These are phyloP conservation scores for Stagonosporopsis chrysanthemi DNA, from an alignment of 2,329 filamentous ascomycete species.

Conservation along the genomic window DNA sequence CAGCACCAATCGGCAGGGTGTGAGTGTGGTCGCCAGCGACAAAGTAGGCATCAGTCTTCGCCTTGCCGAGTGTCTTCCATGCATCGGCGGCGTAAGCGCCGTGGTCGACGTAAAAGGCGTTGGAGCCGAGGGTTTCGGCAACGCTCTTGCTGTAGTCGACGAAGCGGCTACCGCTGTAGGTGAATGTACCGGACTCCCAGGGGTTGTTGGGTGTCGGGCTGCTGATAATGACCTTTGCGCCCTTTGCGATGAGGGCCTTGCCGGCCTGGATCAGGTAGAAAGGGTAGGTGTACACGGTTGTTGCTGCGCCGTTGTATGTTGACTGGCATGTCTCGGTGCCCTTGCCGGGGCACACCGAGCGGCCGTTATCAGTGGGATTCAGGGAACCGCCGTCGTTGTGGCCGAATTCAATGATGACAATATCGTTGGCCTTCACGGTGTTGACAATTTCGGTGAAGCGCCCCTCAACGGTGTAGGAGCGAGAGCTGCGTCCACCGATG, in stretches of 20 bases:
- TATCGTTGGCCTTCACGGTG: slow-evolving; percentile 64
- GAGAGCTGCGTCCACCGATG: slow-evolving; percentile 70
- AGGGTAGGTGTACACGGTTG: slow-evolving; percentile 68
- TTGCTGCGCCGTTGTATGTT: slow-evolving; percentile 59
- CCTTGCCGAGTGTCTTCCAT: slow-evolving; percentile 59
- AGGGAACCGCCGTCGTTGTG: slow-evolving; percentile 74
- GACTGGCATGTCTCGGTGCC: slow-evolving; percentile 63
- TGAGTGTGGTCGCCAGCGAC: slow-evolving; percentile 68
- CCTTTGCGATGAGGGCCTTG: slow-evolving; percentile 61
- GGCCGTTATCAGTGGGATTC: slow-evolving; percentile 63
- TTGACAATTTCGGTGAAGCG: slow-evolving; percentile 67
- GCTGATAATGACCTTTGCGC: slow-evolving; percentile 66
- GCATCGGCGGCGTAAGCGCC: slow-evolving; percentile 64
- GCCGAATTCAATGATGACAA: slow-evolving; percentile 74
- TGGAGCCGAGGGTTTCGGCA: slow-evolving; percentile 53
- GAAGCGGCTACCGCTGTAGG: slow-evolving; percentile 60
- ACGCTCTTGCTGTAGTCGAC: slow-evolving; percentile 63
- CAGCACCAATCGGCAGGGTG: slow-evolving; percentile 64
- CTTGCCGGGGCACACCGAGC: slow-evolving; percentile 65
- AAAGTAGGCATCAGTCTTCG: slow-evolving; percentile 61
- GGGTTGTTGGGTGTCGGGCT: slow-evolving; percentile 69
- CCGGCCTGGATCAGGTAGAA: slow-evolving; percentile 67
- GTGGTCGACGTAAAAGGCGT: slow-evolving; percentile 64
- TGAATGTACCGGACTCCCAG: slow-evolving; percentile 65
- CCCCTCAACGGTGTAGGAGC: slow-evolving; percentile 71